These are phyloP conservation scores for Claviceps pazoutovae DNA, from an alignment of 2,329 filamentous ascomycete genomes.

Conservation along the genomic window DNA sequence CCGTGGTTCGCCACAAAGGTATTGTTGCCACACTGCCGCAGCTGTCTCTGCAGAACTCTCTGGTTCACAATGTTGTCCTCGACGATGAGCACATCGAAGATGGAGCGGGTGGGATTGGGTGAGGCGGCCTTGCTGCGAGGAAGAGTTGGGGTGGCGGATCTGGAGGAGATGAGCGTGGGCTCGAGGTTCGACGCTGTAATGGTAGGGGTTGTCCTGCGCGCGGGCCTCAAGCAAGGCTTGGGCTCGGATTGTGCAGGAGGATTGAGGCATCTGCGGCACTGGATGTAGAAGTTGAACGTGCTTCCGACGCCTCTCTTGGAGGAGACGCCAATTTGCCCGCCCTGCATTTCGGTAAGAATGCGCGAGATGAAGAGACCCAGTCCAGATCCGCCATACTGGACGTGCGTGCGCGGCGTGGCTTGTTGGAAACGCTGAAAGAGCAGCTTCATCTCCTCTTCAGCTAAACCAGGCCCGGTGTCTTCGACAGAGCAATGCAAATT, in stretches of 20 bases:
- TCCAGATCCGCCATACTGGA: conserved; percentile 58
- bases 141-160: neutral
- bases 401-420: conserved; percentile 53
- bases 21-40: conserved; percentile 45
- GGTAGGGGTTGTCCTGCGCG: conserved; percentile 11
- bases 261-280: conserved; percentile 41
- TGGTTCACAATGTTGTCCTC: conserved; percentile 58
- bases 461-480: conserved; percentile 57
- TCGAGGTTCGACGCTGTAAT: neutral
- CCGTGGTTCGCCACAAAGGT: conserved; percentile 52
- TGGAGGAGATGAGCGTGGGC: conserved; percentile 10
- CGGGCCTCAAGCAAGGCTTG: conserved; percentile 22
- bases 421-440: conserved; percentile 58
- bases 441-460: conserved; percentile 48
- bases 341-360: conserved; percentile 62
- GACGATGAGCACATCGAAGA: conserved; percentile 47
- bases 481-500: conserved; percentile 60
- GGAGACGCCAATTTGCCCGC: conserved; percentile 61
- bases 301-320: conserved; percentile 55
- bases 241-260: conserved; percentile 24
- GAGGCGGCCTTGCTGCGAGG: conserved; percentile 3
- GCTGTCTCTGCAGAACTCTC: conserved; percentile 46
- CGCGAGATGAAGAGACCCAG: conserved; percentile 64
- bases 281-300: conserved; percentile 66
- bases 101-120: conserved; percentile 12